A percentile compares a stretch with the other conserved stretches of the same genome.
Conservation (phyloP, 441 rosid species). For the Croton laevigatus region DNA sequence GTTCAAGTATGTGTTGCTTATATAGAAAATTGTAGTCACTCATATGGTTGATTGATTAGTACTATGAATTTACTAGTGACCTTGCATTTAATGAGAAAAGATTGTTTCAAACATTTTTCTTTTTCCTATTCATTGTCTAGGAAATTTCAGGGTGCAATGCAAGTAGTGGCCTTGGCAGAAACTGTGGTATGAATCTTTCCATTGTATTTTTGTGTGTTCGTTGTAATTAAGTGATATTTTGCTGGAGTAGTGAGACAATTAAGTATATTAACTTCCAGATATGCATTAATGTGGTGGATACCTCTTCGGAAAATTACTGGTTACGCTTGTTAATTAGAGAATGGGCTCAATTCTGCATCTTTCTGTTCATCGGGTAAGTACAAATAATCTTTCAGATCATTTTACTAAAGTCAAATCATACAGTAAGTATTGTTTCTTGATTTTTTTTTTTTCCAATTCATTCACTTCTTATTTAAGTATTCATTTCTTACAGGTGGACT, state of each 20-base stretch:
- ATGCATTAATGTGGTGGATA: conserved; percentile 61
- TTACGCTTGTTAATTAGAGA: conserved; percentile 72
- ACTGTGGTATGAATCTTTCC: conserved; percentile 47
- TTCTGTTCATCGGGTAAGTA: conserved; percentile 73
- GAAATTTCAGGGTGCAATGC: conserved; percentile 91
- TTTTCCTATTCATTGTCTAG: conserved; percentile 35
- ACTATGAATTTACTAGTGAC: not conserved
- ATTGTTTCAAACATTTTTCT: not conserved
- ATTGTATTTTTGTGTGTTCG: not conserved
- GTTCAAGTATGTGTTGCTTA: conserved; percentile 61
- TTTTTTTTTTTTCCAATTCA: conserved; percentile 4
- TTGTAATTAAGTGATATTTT: not conserved
- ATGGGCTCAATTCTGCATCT: conserved; percentile 82
- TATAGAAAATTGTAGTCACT: not conserved
- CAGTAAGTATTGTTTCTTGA: not conserved
- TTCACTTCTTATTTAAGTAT: conserved; percentile 11
- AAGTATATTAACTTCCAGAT: conserved; percentile 42
- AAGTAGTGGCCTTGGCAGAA: conserved; percentile 80
- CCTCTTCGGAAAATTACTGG: conserved; percentile 72
- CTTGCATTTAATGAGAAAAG: not conserved
- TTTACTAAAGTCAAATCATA: not conserved
- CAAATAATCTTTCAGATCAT: not conserved
- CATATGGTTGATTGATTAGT: not conserved
- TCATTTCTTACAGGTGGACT: conserved; percentile 60
- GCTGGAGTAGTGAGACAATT: conserved; percentile 7